These are phyloP conservation scores for Krasilnikovozyma curviuscula DNA, from an alignment of 768 basidiomycete species.

Conservation along the genomic window DNA sequence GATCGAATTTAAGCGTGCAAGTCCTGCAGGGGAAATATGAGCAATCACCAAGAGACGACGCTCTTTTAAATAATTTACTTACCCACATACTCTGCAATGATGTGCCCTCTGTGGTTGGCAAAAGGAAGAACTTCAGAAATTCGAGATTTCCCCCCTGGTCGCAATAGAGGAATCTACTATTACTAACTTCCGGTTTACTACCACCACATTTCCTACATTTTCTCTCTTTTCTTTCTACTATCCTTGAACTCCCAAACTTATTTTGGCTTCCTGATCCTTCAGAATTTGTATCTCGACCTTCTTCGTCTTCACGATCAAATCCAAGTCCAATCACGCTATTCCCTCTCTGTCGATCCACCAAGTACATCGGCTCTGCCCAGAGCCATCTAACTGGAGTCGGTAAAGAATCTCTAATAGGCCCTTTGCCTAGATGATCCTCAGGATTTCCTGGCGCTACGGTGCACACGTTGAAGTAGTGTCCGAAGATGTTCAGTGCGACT, in stretches of 20 bases:
- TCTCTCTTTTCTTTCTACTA: background rate
- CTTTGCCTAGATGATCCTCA: constrained; percentile 30
- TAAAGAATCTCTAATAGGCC: too few relatives aligned
- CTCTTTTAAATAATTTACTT: too few relatives aligned
- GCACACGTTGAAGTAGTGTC: constrained; percentile 72
- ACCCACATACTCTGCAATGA: constrained; percentile 81
- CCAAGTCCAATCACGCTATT: too few relatives aligned
- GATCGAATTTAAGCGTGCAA: constrained; percentile 77
- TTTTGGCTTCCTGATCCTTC: background rate
- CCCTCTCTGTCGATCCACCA: too few relatives aligned
- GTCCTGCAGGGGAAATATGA: too few relatives aligned
- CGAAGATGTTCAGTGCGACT: constrained; percentile 52
- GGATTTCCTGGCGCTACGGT: constrained; percentile 63
- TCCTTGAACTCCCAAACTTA: background rate
- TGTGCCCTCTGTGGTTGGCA: constrained; percentile 50
- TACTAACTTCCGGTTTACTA: constrained; percentile 56
- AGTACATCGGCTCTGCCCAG: constrained; percentile 38
- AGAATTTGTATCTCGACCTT: too few relatives aligned
- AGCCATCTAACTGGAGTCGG: constrained; percentile 31
- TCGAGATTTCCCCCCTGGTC: too few relatives aligned
- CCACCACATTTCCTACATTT: constrained; percentile 51
- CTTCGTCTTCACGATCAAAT: too few relatives aligned
- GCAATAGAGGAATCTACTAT: too few relatives aligned
- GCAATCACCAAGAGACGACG: too few relatives aligned
- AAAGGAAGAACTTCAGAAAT: background rate